A percentile compares a stretch with the other conserved stretches of the same genome.
phyloP scores from a whole-genome alignment of 2,329 filamentous ascomycete genomes.

The Gaeumannomyces sp. region DNA sequence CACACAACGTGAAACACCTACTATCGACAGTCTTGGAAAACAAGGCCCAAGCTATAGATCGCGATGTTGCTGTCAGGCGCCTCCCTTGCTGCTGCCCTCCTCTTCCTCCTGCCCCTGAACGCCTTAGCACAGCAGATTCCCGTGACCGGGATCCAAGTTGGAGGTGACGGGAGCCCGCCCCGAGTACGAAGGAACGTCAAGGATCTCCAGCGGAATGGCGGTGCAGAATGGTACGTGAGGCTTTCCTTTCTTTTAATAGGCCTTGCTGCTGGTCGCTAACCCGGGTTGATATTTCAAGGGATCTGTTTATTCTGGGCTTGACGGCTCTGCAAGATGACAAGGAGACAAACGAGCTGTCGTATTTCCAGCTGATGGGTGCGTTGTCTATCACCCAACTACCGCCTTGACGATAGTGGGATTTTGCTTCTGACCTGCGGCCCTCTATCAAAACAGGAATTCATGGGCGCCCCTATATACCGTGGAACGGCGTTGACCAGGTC shows the following conservation, averaged over 20 bases:
- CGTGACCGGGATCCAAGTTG: conserved; percentile 32
- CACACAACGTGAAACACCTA: neutral
- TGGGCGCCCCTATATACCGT: conserved; percentile 25
- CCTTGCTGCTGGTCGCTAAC: neutral
- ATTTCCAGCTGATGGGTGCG: conserved; percentile 43
- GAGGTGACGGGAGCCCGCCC: conserved; percentile 34
- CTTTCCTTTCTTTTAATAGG: no score
- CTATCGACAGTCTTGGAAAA: neutral
- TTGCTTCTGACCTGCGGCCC: neutral
- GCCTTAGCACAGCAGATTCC: conserved; percentile 9
- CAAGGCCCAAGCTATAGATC: neutral
- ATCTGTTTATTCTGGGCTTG: conserved; percentile 43
- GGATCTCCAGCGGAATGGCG: conserved; percentile 33
- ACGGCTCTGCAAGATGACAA: conserved; percentile 34
- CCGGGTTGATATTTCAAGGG: conserved; percentile 24
- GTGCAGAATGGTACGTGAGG: conserved; percentile 37
- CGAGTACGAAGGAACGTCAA: conserved; percentile 40
- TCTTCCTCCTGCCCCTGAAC: neutral
- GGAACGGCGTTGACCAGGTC: conserved; percentile 29
- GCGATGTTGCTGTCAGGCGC: neutral
- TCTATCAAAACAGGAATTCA: conserved; percentile 23
- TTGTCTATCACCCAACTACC: neutral
- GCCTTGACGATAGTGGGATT: neutral
- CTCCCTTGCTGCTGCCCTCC: neutral
- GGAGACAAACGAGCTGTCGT: conserved; percentile 38